phyloP scores from a whole-genome alignment of 495 filamentous ascomycete genomes.

The Hyaloscypha hepaticicola region DNA sequence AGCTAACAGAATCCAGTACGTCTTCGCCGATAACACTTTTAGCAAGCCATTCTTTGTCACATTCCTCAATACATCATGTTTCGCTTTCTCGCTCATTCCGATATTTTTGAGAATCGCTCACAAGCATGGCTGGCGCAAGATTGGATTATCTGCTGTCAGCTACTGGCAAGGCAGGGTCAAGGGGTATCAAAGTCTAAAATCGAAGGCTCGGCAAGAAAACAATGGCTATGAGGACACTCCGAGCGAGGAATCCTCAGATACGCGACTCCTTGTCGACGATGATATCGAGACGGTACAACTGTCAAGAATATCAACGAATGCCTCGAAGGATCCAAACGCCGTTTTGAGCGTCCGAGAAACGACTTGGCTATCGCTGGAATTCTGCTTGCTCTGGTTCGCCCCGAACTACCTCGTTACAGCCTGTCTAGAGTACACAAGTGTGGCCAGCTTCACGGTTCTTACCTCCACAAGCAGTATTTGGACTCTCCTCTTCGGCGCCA shows the following conservation, averaged over 20 bases:
- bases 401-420: conserved; percentile 89
- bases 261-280: conserved; percentile 46
- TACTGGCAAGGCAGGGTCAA: conserved; percentile 40
- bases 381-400: conserved; percentile 80
- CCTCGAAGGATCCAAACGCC: conserved; percentile 17
- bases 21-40: conserved; percentile 91
- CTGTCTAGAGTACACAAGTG: conserved; percentile 90
- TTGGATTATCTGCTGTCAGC: conserved; percentile 36
- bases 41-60: conserved; percentile 95
- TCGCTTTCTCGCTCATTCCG: conserved; percentile 78
- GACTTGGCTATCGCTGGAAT: conserved; percentile 75
- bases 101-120: conserved; percentile 53
- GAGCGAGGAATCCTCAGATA: conserved; percentile 23
- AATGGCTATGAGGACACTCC: conserved; percentile 36
- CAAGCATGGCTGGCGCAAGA: conserved; percentile 40
- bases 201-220: conserved; percentile 29
- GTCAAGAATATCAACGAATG: conserved; percentile 25
- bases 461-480: conserved; percentile 92
- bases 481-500: conserved; percentile 82
- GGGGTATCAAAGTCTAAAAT: conserved; percentile 28
- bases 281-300: conserved; percentile 31
- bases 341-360: conserved; percentile 52
- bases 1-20: conserved; percentile 42
- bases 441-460: conserved; percentile 88
- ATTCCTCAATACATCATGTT: conserved; percentile 87